Base-by-base conservation (phyloP, 345 rosid species). In the Chamaenerion angustifolium region DNA sequence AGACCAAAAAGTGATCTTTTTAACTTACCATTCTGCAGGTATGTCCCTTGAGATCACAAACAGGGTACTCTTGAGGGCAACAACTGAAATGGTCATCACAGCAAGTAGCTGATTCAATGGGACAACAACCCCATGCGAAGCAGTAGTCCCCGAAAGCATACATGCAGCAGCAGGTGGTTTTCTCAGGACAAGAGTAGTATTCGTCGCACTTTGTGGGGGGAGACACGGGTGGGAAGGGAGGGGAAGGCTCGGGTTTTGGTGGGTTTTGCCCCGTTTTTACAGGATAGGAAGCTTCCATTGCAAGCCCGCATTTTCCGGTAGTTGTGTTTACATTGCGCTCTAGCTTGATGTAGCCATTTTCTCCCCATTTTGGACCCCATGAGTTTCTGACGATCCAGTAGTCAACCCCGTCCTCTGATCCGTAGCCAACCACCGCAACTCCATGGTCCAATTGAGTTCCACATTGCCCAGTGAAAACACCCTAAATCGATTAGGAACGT, bases 71-170 rank as follows among this genome's bases (percentile, higher is more conserved):
- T 0, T 63, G 71, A 13, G 94, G 96, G 69, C 96, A 87, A 73
- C 96, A 87, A 58, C 94, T 83, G 55, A 65, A 65, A 25, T 64
- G 71, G 41, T 80, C 86, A 0, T 78, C 76, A 7, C 95, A 86
- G 77, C 95, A 86, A 55, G 84, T 80, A 8, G 95, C 93, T 3
- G 80, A 85, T 58, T 86, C 82, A 4, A 68, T 57, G 0, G 86
- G 86, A 67, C 95, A 86, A 69, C 95, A 86, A 52, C 95, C 95
- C 95, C 95, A 82, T 35, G 66, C 78, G 10, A 72, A 78, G 71
- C 95, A 86, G 72, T 53, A 64, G 7, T 68, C 43, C 4, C 67
- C 71, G 46, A 61, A 74, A 63, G 74, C 70, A n/a, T 68, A 76
- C 10, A 76, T 18, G 59, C 93, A 86, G 68, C 95, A 82, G 53